These are phyloP conservation scores for Tylopilus sp. DNA, from an alignment of 768 basidiomycete genomes.

Conservation along the genomic window DNA sequence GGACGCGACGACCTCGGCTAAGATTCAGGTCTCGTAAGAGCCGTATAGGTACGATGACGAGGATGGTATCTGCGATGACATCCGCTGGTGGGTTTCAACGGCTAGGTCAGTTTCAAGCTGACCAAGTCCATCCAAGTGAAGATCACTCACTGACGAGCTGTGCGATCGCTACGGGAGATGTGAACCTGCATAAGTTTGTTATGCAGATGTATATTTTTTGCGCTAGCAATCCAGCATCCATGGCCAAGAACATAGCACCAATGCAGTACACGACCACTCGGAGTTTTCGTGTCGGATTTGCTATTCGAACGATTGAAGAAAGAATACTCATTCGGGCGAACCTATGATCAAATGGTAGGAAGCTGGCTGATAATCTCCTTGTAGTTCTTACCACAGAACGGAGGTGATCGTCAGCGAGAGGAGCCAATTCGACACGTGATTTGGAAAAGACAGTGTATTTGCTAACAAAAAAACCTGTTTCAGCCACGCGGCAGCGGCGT, in stretches of 20 bases:
- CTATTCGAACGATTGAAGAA: constrained; percentile 23
- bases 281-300: constrained; percentile 8
- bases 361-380: background rate
- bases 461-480: background rate
- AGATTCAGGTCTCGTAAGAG: constrained; percentile 16
- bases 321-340: constrained; percentile 28
- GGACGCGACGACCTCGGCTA: constrained; percentile 12
- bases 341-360: constrained; percentile 9
- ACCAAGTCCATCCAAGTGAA: background rate
- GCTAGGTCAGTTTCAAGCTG: background rate
- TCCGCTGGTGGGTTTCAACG: constrained; percentile 16
- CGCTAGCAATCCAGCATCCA: constrained; percentile 11
- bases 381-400: constrained; percentile 19
- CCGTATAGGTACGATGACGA: constrained; percentile 15
- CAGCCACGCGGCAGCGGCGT: background rate
- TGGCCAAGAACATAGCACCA: constrained; percentile 15
- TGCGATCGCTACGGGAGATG: constrained; percentile 9
- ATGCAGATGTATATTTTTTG: constrained; percentile 20
- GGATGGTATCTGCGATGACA: constrained; percentile 16
- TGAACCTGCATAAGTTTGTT: background rate
- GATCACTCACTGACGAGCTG: constrained; percentile 24
- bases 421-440: constrained; percentile 13
- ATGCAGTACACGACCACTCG: constrained; percentile 15
- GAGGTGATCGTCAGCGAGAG: constrained; percentile 17
- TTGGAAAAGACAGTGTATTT: rapidly evolving